Conservation (phyloP, 179 eudicot species). For the Beta macrorhiza region DNA sequence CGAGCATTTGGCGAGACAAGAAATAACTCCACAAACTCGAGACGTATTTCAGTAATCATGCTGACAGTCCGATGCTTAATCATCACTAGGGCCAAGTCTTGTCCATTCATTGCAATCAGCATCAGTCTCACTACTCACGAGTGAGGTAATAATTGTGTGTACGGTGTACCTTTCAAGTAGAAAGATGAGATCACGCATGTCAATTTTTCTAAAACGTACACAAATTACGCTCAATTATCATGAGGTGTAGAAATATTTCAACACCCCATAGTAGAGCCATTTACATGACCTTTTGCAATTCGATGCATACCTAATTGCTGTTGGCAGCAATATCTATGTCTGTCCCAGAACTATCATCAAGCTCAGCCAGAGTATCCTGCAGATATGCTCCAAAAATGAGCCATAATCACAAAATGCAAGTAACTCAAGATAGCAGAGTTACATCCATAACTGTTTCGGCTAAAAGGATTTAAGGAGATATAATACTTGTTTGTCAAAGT, state of each 20-base stretch:
- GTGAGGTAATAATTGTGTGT: neutral
- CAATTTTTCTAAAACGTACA: neutral
- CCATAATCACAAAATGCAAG: neutral
- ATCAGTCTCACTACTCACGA: constrained; percentile 1
- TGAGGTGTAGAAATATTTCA: neutral
- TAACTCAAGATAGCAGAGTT: neutral
- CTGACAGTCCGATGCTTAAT: constrained; percentile 5
- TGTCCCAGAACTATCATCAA: constrained; percentile 27
- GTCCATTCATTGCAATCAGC: constrained; percentile 3
- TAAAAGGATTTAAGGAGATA: neutral
- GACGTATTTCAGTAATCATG: neutral
- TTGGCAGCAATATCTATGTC: constrained; percentile 26
- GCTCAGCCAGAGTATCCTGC: constrained; percentile 30
- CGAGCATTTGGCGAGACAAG: neutral
- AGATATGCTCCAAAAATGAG: neutral
- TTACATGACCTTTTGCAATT: neutral
- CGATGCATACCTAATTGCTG: constrained; percentile 19
- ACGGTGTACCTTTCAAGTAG: constrained; percentile 13
- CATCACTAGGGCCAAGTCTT: neutral
- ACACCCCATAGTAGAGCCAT: neutral
- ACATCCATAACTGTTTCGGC: neutral
- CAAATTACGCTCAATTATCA: neutral
- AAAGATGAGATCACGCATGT: neutral
- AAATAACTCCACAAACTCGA: neutral
- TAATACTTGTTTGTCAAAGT: constrained; percentile 24